A percentile compares a stretch with the other conserved stretches of the same genome.
Conservation (phyloP, 306 rosid species). For the Rosa persica region DNA sequence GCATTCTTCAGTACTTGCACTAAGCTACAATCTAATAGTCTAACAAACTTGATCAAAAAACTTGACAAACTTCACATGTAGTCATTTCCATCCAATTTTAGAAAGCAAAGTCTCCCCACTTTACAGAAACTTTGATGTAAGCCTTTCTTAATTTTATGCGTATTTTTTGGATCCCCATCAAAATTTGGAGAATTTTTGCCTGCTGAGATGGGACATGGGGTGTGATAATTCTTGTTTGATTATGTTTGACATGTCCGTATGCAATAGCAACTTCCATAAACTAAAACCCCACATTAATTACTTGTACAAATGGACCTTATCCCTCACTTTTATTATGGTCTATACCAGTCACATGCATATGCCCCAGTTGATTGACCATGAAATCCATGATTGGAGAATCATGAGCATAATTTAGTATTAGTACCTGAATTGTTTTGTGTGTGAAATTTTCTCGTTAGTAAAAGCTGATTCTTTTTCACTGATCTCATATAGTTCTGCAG, state of each 20-base stretch:
- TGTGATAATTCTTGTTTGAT: slow-evolving; percentile 15
- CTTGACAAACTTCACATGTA: neutral
- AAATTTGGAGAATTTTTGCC: slow-evolving; percentile 9
- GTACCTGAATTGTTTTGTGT: slow-evolving; percentile 76
- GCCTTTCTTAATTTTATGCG: neutral
- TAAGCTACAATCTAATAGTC: neutral
- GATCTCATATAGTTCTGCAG: slow-evolving; percentile 58
- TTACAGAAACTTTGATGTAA: slow-evolving; percentile 9
- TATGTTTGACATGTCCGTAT: neutral
- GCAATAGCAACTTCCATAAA: neutral
- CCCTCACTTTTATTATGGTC: neutral
- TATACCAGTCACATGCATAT: neutral
- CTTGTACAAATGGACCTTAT: neutral
- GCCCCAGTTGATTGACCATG: neutral
- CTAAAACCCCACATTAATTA: slow-evolving; percentile 6
- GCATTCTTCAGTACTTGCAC: neutral
- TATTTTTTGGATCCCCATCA: neutral
- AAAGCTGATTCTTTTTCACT: slow-evolving; percentile 43
- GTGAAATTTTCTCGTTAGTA: slow-evolving; percentile 46
- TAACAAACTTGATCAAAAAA: neutral
- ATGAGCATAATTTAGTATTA: slow-evolving; percentile 3
- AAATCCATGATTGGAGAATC: slow-evolving; percentile 2
- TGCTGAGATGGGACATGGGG: slow-evolving; percentile 6
- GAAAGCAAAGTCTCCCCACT: neutral
- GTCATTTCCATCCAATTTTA: neutral